Conservation (phyloP, 352 stramenopile genomes). For the Aphanomyces euteiches region DNA sequence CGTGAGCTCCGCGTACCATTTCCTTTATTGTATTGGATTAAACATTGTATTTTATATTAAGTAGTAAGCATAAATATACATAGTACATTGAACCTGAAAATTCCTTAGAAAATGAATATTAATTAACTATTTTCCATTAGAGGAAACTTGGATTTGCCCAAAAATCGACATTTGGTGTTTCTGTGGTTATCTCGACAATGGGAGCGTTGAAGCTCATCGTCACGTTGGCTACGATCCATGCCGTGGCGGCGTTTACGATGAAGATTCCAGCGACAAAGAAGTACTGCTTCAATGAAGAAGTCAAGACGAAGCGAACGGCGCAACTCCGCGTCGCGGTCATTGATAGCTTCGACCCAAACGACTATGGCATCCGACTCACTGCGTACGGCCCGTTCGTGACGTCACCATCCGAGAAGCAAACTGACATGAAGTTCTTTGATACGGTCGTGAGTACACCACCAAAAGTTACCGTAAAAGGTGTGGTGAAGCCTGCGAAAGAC, state of each 20-base stretch:
- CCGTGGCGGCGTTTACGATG: slow-evolving; percentile 48
- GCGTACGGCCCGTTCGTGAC: slow-evolving; percentile 63
- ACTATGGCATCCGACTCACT: slow-evolving; percentile 72
- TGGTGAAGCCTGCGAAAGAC: slow-evolving; percentile 43
- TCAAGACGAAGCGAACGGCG: slow-evolving; percentile 80
- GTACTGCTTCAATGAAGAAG: slow-evolving; percentile 83
- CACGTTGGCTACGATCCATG: not conserved
- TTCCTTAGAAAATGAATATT: too few relatives aligned
- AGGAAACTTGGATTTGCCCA: too few relatives aligned
- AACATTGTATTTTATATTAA: too few relatives aligned
- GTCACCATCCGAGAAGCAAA: slow-evolving; percentile 47
- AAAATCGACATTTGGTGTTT: not conserved
- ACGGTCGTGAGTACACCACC: slow-evolving; percentile 58
- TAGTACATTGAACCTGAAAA: too few relatives aligned
- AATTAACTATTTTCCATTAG: too few relatives aligned
- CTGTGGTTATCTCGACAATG: not conserved
- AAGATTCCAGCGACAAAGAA: slow-evolving; percentile 47
- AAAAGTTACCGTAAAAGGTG: slow-evolving; percentile 46
- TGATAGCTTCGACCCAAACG: slow-evolving; percentile 46
- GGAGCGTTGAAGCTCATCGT: not conserved
- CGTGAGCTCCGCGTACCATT: too few relatives aligned
- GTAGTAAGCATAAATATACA: too few relatives aligned
- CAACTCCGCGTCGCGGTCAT: slow-evolving; percentile 77
- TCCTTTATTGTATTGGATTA: too few relatives aligned
- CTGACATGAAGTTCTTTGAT: slow-evolving; percentile 73